A percentile compares a stretch with the other conserved stretches of the same genome.
These are phyloP conservation scores for Emergomyces africanus DNA, from an alignment of 2,329 filamentous ascomycete genomes.

Conservation along the genomic window DNA sequence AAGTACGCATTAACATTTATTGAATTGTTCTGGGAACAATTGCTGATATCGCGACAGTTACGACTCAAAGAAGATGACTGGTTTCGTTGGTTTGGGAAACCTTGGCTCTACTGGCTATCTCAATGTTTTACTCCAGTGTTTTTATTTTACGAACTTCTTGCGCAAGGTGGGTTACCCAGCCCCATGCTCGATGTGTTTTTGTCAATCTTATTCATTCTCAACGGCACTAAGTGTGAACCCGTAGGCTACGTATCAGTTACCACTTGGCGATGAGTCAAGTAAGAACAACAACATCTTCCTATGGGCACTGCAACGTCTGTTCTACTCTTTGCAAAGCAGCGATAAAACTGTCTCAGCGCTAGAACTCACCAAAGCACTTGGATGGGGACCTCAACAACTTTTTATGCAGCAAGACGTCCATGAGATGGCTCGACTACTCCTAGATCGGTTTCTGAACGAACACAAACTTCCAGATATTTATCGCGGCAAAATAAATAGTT, in stretches of 20 bases:
- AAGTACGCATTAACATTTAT: not conserved
- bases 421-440: constrained; percentile 3
- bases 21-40: not conserved
- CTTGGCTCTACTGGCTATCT: constrained; percentile 76
- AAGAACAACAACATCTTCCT: not conserved
- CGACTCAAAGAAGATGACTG: constrained; percentile 90
- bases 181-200: not conserved
- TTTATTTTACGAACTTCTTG: constrained; percentile 48
- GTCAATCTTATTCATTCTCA: not conserved
- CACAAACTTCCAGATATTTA: constrained; percentile 2
- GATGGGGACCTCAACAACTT: constrained; percentile 2
- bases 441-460: not conserved
- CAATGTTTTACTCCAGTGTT: constrained; percentile 60
- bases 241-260: constrained; percentile 3
- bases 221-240: not conserved
- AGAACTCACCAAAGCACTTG: constrained; percentile 5
- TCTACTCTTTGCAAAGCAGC: constrained; percentile 4
- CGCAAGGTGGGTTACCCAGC: constrained; percentile 1
- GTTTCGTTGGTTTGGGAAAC: constrained; percentile 81
- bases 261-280: not conserved
- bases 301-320: constrained; percentile 6
- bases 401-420: constrained; percentile 8
- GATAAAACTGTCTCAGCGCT: not conserved
- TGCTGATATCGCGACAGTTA: constrained; percentile 38
- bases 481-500: not conserved